Conservation (phyloP, 306 rosid species). For the Cucurbita argyrosperma region DNA sequence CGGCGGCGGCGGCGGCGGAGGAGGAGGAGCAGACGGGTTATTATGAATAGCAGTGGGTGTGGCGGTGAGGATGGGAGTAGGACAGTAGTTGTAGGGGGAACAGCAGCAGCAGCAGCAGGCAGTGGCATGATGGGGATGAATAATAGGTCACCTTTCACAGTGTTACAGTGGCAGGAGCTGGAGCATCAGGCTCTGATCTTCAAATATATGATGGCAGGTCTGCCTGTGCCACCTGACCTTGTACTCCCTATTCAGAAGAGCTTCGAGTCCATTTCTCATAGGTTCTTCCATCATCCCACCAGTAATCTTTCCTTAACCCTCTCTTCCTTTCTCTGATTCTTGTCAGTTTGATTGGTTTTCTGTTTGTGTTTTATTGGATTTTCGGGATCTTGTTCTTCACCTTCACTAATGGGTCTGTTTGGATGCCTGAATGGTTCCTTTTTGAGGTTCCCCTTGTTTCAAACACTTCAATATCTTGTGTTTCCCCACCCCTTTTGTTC, state of each 20-base stretch:
- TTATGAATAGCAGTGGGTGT: conserved; percentile 11
- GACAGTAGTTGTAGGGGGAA: background rate
- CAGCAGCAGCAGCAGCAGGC: background rate
- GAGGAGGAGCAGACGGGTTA: conserved; percentile 4
- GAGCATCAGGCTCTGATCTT: conserved; percentile 85
- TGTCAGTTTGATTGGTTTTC: background rate
- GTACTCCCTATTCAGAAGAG: conserved; percentile 67
- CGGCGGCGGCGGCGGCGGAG: background rate
- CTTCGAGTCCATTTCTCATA: conserved; percentile 50
- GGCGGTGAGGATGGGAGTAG: conserved; percentile 12
- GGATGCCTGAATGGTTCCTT: background rate
- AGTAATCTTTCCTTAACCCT: conserved; percentile 24
- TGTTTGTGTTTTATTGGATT: conserved; percentile 9
- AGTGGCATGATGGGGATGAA: conserved; percentile 31
- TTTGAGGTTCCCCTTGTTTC: background rate
- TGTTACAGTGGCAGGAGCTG: conserved; percentile 80
- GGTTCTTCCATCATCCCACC: conserved; percentile 50
- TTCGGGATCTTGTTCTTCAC: background rate
- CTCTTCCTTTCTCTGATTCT: background rate
- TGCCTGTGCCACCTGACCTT: conserved; percentile 77
- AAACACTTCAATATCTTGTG: background rate
- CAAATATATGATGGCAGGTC: conserved; percentile 65
- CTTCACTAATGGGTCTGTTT: background rate
- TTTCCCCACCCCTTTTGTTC: background rate
- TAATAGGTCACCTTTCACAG: conserved; percentile 58